Percentiles rank a stretch among this genome's conserved stretches.
Conservation (phyloP, 2,329 filamentous ascomycete genomes). For the Colletotrichum liaoningense region DNA sequence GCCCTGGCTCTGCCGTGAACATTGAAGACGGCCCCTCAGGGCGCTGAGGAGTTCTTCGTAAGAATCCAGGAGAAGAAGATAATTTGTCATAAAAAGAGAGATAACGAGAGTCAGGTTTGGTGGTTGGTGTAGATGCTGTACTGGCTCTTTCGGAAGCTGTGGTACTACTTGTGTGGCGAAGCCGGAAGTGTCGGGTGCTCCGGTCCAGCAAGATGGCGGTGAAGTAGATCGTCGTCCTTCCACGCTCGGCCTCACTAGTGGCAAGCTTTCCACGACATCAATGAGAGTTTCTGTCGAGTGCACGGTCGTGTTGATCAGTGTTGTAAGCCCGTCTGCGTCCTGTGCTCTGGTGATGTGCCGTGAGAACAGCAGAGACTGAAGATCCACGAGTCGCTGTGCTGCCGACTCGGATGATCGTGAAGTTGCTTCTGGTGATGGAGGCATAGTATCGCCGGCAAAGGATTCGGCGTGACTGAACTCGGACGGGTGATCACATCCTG, state of each 20-base stretch:
- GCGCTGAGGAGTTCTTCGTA: constrained; percentile 22
- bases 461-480: constrained; percentile 5
- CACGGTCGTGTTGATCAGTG: constrained; percentile 19
- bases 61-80: constrained; percentile 24
- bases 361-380: constrained; percentile 6
- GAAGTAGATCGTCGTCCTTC: constrained; percentile 22
- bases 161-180: background rate
- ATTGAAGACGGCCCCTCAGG: constrained; percentile 17
- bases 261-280: constrained; percentile 19
- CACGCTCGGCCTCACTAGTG: constrained; percentile 4
- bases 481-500: constrained; percentile 1
- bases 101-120: constrained; percentile 18
- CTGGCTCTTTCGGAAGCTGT: background rate
- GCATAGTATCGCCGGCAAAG: constrained; percentile 6
- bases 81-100: constrained; percentile 27
- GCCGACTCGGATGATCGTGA: constrained; percentile 4
- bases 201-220: constrained; percentile 11
- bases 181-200: constrained; percentile 1
- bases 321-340: constrained; percentile 4
- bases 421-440: constrained; percentile 7
- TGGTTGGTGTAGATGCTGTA: background rate
- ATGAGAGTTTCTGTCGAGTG: constrained; percentile 30
- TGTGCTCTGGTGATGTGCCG: background rate
- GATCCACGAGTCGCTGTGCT: constrained; percentile 19
- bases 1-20: constrained; percentile 22